These are phyloP conservation scores for Trametes punicea DNA, from an alignment of 768 basidiomycete genomes.

Conservation along the genomic window DNA sequence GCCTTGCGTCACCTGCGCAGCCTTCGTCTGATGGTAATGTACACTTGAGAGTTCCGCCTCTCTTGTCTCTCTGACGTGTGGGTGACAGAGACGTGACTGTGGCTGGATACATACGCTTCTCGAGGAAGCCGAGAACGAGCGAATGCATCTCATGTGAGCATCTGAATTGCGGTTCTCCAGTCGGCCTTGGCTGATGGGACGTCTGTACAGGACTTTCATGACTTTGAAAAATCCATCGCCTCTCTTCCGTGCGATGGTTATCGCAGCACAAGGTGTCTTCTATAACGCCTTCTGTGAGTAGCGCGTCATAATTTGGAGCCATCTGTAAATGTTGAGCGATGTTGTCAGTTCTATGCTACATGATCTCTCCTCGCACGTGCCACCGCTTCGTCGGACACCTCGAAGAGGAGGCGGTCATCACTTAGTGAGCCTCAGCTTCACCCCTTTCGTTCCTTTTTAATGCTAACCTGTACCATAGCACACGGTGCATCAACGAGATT, in stretches of 20 bases:
- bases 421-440: slow-evolving; percentile 58
- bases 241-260: slow-evolving; percentile 77
- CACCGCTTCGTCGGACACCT: slow-evolving; percentile 92
- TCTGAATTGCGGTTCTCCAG: neutral
- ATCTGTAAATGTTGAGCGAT: neutral
- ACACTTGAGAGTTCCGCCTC: neutral
- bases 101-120: slow-evolving; percentile 91
- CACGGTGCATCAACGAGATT: slow-evolving; percentile 79
- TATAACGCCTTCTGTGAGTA: slow-evolving; percentile 85
- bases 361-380: slow-evolving; percentile 69
- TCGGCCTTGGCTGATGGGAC: slow-evolving; percentile 8
- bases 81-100: slow-evolving; percentile 45
- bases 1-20: slow-evolving; percentile 85
- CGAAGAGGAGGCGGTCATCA: slow-evolving; percentile 93
- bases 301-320: neutral
- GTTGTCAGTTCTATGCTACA: slow-evolving; percentile 64
- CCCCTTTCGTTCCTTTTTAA: slow-evolving; percentile 1
- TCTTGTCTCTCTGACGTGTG: neutral
- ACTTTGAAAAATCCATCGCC: slow-evolving; percentile 76
- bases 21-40: slow-evolving; percentile 83
- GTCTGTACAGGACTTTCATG: slow-evolving; percentile 83
- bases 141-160: slow-evolving; percentile 85
- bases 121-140: slow-evolving; percentile 95
- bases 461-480: slow-evolving; percentile 40
- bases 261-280: slow-evolving; percentile 91